Conservation (phyloP, 73 alveolate species). For the Effrenium voratum region DNA sequence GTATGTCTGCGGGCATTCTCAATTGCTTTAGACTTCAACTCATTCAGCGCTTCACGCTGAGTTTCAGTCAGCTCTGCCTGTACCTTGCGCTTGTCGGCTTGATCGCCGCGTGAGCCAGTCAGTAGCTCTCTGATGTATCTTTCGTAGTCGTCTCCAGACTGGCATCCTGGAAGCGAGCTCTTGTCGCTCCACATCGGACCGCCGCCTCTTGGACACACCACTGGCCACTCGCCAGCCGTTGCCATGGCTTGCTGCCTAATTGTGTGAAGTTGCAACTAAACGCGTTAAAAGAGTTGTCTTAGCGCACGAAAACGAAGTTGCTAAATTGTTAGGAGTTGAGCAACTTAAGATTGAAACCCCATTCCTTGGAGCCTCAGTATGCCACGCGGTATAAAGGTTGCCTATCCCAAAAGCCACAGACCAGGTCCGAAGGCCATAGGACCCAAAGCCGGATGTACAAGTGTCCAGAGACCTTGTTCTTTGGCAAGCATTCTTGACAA, state of each 20-base stretch:
- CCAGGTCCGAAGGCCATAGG: no score
- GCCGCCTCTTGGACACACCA: neutral
- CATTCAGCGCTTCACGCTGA: neutral
- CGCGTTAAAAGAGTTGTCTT: no score
- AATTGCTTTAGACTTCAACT: neutral
- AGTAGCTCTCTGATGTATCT: neutral
- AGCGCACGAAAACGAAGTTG: no score
- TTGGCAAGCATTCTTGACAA: no score
- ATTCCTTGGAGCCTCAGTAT: no score
- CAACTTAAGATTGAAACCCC: no score
- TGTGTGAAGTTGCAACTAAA: no score
- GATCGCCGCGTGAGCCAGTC: neutral
- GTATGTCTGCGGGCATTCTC: neutral
- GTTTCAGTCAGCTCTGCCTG: neutral
- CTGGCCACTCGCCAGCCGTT: neutral
- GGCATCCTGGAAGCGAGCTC: neutral
- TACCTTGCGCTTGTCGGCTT: neutral
- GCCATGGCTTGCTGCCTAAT: constrained; percentile 29
- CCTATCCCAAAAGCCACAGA: no score
- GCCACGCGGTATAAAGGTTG: no score
- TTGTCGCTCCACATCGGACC: neutral
- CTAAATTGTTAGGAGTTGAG: no score
- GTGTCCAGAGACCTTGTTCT: no score
- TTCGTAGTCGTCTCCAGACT: constrained; percentile 3
- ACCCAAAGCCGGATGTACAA: no score